These are phyloP conservation scores for Gamsiella multidivaricata DNA, from an alignment of 192 early-diverging fungal species.

Conservation along the genomic window DNA sequence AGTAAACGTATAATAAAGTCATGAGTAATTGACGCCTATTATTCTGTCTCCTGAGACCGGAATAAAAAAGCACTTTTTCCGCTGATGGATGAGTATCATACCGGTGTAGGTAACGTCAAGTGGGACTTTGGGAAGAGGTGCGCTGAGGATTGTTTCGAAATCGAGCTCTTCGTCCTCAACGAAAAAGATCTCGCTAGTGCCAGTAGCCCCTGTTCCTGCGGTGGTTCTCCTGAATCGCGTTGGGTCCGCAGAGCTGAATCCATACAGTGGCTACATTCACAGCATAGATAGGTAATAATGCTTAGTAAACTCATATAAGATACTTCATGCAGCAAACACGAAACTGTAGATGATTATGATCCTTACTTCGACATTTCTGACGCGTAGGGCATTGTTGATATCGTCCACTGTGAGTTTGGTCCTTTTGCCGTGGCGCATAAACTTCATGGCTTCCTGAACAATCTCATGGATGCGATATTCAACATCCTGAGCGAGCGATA, in stretches of 20 bases:
- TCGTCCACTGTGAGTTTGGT: slow-evolving; percentile 85
- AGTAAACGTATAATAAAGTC: too few relatives aligned
- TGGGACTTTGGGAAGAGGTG: slow-evolving; percentile 90
- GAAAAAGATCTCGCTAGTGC: slow-evolving; percentile 82
- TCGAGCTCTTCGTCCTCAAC: slow-evolving; percentile 95
- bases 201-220: slow-evolving; percentile 63
- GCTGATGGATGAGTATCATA: slow-evolving; percentile 14
- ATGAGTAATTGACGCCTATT: neutral
- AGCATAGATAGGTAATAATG: too few relatives aligned
- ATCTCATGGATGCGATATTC: slow-evolving; percentile 97
- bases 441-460: slow-evolving; percentile 93
- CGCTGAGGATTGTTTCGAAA: slow-evolving; percentile 87
- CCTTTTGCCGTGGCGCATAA: slow-evolving; percentile 95
- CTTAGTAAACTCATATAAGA: too few relatives aligned
- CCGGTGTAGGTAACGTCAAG: slow-evolving; percentile 87
- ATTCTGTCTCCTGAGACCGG: too few relatives aligned
- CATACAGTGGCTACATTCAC: slow-evolving; percentile 95
- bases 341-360: too few relatives aligned
- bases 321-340: neutral
- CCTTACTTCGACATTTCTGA: slow-evolving; percentile 93
- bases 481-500: slow-evolving; percentile 87
- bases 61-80: neutral
- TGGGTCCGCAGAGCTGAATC: slow-evolving; percentile 77
- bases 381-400: slow-evolving; percentile 89
- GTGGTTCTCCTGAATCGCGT: slow-evolving; percentile 73